Evolutionary conservation across 1,284 basidiomycete genomes (phyloP), one percentile per base, ranked within the genome.

Genomic region (Microbotryum scabiosae): DNA sequence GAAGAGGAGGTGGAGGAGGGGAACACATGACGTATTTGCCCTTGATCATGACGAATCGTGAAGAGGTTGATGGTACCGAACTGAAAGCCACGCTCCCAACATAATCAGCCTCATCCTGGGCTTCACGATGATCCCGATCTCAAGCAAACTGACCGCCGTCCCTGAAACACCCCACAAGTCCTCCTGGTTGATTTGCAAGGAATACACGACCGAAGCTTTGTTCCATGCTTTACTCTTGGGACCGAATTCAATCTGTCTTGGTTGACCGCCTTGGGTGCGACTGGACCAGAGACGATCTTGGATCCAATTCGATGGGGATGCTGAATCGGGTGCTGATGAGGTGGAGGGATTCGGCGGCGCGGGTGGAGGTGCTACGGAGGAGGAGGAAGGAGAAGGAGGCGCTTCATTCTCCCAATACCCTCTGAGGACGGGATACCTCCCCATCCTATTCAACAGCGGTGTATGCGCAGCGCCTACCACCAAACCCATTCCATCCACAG

Each of bases 41-140:
- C 94, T 46, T 93, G 88, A 59, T 90, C 86, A 74, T 98, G 94
- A 45, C 94, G 84, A 41, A 97, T 82, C 2, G 90, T 94, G 73
- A 87, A 92, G 32, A 98, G 79, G 76, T 94, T 93, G 72, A 96
- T 86, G 69, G 85, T 82, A 12, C 92, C 92, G 66, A 81, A 80
- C 88, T 93, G 69, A 30, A 30, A 30, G 2, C 30, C 30, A 30
- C 28, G 28, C 26, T 6, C 4, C 26, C 26, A 3, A 28, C 26
- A 28, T 4, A 28, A 6, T 30, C 30, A 30, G 30, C 30, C 8
- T 30, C n/a, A n/a, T n/a, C n/a, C n/a, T n/a, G n/a, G n/a, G n/a
- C n/a, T n/a, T n/a, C n/a, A n/a, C n/a, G n/a, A n/a, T n/a, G n/a
- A n/a, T n/a, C n/a, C n/a, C n/a, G n/a, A n/a, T n/a, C n/a, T n/a